Conservation (phyloP, 1,139 yeast species). For the Yamadazyma jaroonii region DNA sequence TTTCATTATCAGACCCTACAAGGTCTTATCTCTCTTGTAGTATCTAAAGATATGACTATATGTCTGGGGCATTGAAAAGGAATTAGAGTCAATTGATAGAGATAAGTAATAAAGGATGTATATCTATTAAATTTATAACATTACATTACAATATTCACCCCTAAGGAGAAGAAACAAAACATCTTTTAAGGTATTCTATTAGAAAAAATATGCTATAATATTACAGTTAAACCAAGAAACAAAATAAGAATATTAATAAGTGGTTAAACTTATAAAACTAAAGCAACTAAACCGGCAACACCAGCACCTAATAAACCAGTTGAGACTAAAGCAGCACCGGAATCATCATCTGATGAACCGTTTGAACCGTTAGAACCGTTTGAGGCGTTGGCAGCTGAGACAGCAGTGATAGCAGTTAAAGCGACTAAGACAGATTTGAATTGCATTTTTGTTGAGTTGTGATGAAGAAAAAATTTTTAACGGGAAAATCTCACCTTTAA, state of each 20-base stretch:
- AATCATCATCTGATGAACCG: constrained; percentile 21
- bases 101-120: constrained; percentile 1
- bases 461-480: constrained; percentile 2
- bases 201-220: constrained; percentile 2
- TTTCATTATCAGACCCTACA: too few relatives aligned
- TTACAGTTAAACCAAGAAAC: constrained; percentile 2
- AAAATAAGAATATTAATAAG: neutral
- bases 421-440: constrained; percentile 41
- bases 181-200: constrained; percentile 3
- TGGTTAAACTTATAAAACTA: constrained; percentile 27
- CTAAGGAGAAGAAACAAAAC: constrained; percentile 1
- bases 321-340: constrained; percentile 22
- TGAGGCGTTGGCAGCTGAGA: constrained; percentile 36
- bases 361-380: constrained; percentile 29
- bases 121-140: constrained; percentile 6
- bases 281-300: constrained; percentile 43
- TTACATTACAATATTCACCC: constrained; percentile 2
- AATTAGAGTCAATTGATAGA: neutral
- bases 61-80: too few relatives aligned
- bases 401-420: constrained; percentile 41
- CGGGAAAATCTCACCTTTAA: neutral
- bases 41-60: too few relatives aligned
- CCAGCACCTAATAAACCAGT: constrained; percentile 24
- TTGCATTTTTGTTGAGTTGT: constrained; percentile 28
- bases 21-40: too few relatives aligned